Base-by-base conservation (phyloP, 805 yeast genomes). In the Candida wancherniae region DNA sequence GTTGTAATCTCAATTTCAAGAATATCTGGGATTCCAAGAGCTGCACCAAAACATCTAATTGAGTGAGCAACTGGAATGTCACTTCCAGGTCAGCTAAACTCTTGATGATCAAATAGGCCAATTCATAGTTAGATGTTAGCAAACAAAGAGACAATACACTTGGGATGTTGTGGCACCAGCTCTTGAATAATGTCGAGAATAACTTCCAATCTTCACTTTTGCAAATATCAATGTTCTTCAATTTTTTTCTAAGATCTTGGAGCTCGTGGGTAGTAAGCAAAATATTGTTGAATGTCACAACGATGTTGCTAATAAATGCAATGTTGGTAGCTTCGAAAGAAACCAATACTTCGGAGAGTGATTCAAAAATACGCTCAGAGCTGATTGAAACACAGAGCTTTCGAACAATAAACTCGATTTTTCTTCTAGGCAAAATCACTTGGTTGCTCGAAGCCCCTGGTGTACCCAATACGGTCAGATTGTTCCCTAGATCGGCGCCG, bases 141-240 rank as follows among this genome's bases (percentile, higher is more conserved):
- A 92, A 63, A 47, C 97, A 87, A 13, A 92, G 67, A 2, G 95
- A 79, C 24, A 92, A 62, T 0, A 88, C 84, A 4, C 97, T 88
- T 1, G 94, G 87, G 0, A 95, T 79, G 51, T 86, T 90, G 39
- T 81, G 80, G 43, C 94, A 79, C 98, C 98, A 92, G 36, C 94
- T 78, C 48, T 76, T 78, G 59, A 90, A 92, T 33, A 92, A 63
- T 1, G 80, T 64, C 16, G 82, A 71, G 53, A 92, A 92, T 23
- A 88, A 65, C 14, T 67, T 56, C 66, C 80, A 75, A 34, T 84
- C 92, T 21, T 74, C 77, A 15, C 63, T 42, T 21, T 72, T 69
- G 45, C 55, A 57, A 13, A 57, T 50, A 31, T 80, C 84, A n/a
- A 79, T 55, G 24, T 57, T 52, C 58, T 70, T 54, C 30, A 90